These are phyloP conservation scores for Beta vulgaris DNA, from an alignment of 148 eudicot genomes.

Conservation along the genomic window DNA sequence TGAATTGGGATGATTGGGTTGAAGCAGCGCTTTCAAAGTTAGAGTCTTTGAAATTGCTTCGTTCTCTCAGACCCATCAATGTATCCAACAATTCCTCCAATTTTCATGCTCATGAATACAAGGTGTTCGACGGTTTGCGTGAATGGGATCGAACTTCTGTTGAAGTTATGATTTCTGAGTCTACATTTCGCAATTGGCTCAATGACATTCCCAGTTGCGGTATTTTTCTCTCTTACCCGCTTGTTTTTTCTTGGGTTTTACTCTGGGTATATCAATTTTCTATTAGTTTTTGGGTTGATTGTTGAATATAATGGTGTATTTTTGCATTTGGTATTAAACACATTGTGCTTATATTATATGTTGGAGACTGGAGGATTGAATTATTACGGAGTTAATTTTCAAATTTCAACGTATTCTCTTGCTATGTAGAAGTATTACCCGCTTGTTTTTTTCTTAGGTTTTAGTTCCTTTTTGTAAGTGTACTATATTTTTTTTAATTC, in stretches of 20 bases:
- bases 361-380: background rate
- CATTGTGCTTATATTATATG: background rate
- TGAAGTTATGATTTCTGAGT: constrained; percentile 53
- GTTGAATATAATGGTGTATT: background rate
- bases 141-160: constrained; percentile 83
- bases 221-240: constrained; percentile 16
- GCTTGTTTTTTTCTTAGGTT: too few species aligned
- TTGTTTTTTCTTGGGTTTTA: background rate
- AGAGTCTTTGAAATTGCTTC: constrained; percentile 58
- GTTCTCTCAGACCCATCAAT: constrained; percentile 84
- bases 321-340: background rate
- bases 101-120: constrained; percentile 26
- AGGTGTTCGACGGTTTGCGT: constrained; percentile 62
- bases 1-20: constrained; percentile 70
- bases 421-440: too few species aligned
- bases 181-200: constrained; percentile 69
- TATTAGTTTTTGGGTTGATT: background rate
- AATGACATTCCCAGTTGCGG: constrained; percentile 75
- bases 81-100: constrained; percentile 29
- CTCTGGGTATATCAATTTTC: background rate
- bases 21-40: constrained; percentile 59
- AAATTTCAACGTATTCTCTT: too few species aligned
- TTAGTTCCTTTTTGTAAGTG: too few species aligned
- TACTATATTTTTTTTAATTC: background rate
- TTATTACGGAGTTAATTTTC: background rate